A percentile compares a stretch with the other conserved stretches of the same genome.
These are phyloP conservation scores for Colletotrichum horii DNA, from an alignment of 2,329 filamentous ascomycete species.

Conservation along the genomic window DNA sequence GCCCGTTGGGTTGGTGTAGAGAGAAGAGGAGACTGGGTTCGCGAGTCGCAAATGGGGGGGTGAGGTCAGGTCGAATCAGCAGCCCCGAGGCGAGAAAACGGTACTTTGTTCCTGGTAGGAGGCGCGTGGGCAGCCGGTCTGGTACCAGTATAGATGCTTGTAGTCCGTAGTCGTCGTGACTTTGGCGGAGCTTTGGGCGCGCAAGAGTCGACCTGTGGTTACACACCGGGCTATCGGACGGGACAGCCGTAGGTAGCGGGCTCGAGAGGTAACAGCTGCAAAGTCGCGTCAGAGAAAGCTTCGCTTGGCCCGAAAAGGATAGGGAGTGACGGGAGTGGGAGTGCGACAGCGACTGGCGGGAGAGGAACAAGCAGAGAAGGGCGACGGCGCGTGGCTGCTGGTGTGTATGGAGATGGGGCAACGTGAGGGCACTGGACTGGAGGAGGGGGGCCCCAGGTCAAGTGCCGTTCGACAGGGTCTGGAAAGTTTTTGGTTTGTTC, in stretches of 20 bases:
- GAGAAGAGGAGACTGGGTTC: background rate
- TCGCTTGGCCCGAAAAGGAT: conserved; percentile 18
- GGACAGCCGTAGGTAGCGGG: conserved; percentile 15
- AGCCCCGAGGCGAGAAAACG: background rate
- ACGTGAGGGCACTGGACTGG: background rate
- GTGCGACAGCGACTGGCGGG: conserved; percentile 7
- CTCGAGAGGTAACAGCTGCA: conserved; percentile 32
- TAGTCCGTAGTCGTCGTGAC: background rate
- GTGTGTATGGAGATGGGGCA: conserved; percentile 11
- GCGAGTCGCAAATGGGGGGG: conserved; percentile 5
- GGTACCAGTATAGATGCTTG: conserved; percentile 8
- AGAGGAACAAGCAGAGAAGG: conserved; percentile 7
- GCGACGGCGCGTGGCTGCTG: conserved; percentile 1
- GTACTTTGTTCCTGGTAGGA: conserved; percentile 5
- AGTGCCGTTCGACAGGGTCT: conserved; percentile 17
- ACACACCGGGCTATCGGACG: conserved; percentile 23
- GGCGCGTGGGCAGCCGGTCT: conserved; percentile 10
- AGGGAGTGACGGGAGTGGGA: conserved; percentile 1
- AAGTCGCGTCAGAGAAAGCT: conserved; percentile 41
- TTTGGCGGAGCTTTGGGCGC: conserved; percentile 15
- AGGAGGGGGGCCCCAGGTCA: background rate
- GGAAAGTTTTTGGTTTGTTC: background rate
- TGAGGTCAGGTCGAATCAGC: conserved; percentile 19
- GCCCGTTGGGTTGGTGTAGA: conserved; percentile 2
- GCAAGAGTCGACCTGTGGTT: conserved; percentile 17